These are phyloP conservation scores for Pezicula radicicola DNA, from an alignment of 2,329 filamentous ascomycete genomes.

Conservation along the genomic window DNA sequence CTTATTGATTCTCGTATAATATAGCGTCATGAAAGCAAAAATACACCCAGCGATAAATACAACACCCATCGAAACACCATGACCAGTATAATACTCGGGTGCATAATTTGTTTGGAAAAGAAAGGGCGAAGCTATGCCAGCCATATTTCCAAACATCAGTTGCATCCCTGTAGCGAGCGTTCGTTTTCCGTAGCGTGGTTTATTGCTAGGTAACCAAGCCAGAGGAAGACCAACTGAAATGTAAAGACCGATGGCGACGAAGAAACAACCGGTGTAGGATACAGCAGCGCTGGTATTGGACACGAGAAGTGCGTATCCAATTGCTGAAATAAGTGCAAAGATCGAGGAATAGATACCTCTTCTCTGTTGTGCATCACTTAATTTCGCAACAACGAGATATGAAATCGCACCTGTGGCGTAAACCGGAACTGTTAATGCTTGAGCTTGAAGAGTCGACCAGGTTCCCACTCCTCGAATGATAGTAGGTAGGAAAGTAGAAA, in stretches of 20 bases:
- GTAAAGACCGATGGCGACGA: constrained; percentile 59
- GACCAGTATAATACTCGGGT: neutral
- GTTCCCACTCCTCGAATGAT: constrained; percentile 62
- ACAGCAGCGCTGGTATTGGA: constrained; percentile 46
- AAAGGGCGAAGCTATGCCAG: constrained; percentile 40
- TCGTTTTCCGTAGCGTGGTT: constrained; percentile 59
- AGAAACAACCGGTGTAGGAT: constrained; percentile 59
- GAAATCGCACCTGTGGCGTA: constrained; percentile 61
- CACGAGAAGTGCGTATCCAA: constrained; percentile 57
- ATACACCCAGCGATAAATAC: neutral
- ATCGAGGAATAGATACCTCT: constrained; percentile 53
- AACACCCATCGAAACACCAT: neutral
- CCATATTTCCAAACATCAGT: constrained; percentile 55
- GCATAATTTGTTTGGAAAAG: neutral
- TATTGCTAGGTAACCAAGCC: constrained; percentile 45
- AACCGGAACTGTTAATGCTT: constrained; percentile 67
- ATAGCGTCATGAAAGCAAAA: neutral
- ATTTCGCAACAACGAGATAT: constrained; percentile 54
- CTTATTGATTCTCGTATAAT: constrained; percentile 34
- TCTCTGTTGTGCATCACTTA: constrained; percentile 55
- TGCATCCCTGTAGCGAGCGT: constrained; percentile 57
- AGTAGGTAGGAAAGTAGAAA: constrained; percentile 64
- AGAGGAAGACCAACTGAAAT: constrained; percentile 28
- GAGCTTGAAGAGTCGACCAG: constrained; percentile 54
- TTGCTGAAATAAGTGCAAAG: constrained; percentile 47